Evolutionary conservation across 495 filamentous ascomycete genomes (phyloP).

Genomic region (Penicillium parvum): DNA sequence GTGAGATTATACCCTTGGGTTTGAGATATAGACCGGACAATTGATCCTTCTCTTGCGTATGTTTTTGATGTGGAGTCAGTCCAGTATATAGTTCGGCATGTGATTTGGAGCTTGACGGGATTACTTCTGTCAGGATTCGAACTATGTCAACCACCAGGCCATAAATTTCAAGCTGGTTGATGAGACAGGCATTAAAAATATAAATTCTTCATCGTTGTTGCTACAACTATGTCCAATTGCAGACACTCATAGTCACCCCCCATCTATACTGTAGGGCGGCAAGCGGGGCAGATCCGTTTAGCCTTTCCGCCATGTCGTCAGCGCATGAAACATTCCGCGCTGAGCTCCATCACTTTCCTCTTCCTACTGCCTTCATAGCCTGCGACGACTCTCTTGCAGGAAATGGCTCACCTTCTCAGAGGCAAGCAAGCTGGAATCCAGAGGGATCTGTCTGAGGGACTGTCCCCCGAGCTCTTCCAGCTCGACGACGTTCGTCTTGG

Average conservation of each 20-base stretch:
- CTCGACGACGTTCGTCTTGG: slow-evolving; percentile 68
- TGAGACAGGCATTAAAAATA: too few species aligned
- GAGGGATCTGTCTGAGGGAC: slow-evolving; percentile 78
- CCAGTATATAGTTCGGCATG: slow-evolving; percentile 13
- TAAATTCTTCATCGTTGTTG: too few species aligned
- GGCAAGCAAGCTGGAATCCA: slow-evolving; percentile 91
- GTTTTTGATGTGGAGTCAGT: background rate
- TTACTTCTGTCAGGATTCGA: background rate
- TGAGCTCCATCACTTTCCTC: slow-evolving; percentile 15
- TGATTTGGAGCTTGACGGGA: slow-evolving; percentile 4
- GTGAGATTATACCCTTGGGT: slow-evolving; percentile 8
- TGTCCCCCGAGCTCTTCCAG: slow-evolving; percentile 68
- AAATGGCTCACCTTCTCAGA: slow-evolving; percentile 81
- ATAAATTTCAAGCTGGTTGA: too few species aligned
- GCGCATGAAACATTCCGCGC: slow-evolving; percentile 15
- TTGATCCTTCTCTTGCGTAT: background rate
- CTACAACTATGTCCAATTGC: too few species aligned
- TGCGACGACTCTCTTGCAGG: slow-evolving; percentile 5
- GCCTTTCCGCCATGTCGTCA: slow-evolving; percentile 29
- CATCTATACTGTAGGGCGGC: slow-evolving; percentile 10
- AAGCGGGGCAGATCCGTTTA: slow-evolving; percentile 30
- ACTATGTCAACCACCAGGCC: too few species aligned
- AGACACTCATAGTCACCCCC: too few species aligned
- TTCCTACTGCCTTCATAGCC: slow-evolving; percentile 10
- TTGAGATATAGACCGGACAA: slow-evolving; percentile 2